phyloP scores from a whole-genome alignment of 768 basidiomycete genomes.

The Lyophyllum shimeji region DNA sequence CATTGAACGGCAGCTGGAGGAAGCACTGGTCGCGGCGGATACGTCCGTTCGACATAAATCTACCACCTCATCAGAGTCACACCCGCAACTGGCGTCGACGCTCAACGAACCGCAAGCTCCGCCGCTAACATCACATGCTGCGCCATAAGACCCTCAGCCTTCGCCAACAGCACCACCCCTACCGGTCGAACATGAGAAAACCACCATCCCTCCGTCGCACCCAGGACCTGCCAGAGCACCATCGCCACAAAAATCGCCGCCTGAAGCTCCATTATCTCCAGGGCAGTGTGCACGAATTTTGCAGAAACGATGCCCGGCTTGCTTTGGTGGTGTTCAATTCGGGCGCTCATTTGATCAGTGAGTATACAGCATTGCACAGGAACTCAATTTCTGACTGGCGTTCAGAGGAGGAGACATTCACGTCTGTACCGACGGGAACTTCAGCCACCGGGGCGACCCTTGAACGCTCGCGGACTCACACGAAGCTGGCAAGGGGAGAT shows the following conservation, averaged over 20 bases:
- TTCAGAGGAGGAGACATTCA: constrained; percentile 36
- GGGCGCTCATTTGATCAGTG: constrained; percentile 22
- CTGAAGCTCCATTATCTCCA: background rate
- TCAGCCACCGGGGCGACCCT: constrained; percentile 22
- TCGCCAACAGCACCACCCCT: background rate
- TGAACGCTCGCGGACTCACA: too few species aligned
- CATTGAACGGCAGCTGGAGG: constrained; percentile 12
- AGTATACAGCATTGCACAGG: constrained; percentile 4
- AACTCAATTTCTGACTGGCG: background rate
- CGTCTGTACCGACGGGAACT: constrained; percentile 21
- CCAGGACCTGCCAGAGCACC: background rate
- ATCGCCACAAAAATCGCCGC: too few species aligned
- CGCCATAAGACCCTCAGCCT: background rate
- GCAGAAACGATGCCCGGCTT: constrained; percentile 29
- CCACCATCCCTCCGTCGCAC: background rate
- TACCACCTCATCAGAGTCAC: background rate
- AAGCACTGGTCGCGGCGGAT: background rate
- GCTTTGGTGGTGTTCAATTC: constrained; percentile 28
- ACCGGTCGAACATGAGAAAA: background rate
- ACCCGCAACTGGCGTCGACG: background rate
- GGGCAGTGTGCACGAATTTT: constrained; percentile 20
- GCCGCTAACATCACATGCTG: background rate
- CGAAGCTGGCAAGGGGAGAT: too few species aligned
- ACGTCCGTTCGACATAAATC: background rate
- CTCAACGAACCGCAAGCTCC: background rate